phyloP scores from a whole-genome alignment of 2,329 filamentous ascomycete species.

The Myriosclerotinia scirpicola region DNA sequence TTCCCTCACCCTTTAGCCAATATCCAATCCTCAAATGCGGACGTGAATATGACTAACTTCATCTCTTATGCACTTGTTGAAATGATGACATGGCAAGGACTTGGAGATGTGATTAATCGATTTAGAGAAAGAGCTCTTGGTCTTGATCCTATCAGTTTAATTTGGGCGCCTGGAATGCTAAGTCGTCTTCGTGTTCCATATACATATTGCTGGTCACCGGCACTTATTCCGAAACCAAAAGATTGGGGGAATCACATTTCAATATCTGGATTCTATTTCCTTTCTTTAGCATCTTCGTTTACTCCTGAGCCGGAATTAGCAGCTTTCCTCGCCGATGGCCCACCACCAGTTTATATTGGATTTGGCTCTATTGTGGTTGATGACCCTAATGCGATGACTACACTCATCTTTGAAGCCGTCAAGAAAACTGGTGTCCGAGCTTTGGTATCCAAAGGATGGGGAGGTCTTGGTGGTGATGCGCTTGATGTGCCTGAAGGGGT shows the following conservation, averaged over 20 bases:
- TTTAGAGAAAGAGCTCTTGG: slow-evolving; percentile 75
- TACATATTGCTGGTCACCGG: slow-evolving; percentile 87
- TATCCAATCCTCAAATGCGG: slow-evolving; percentile 63
- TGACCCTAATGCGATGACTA: slow-evolving; percentile 69
- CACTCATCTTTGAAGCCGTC: slow-evolving; percentile 71
- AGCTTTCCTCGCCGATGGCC: slow-evolving; percentile 65
- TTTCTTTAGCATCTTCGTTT: slow-evolving; percentile 66
- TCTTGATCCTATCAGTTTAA: slow-evolving; percentile 73
- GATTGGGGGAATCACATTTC: slow-evolving; percentile 74
- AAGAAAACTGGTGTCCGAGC: slow-evolving; percentile 68
- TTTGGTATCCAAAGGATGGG: slow-evolving; percentile 85
- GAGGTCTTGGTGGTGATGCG: slow-evolving; percentile 73
- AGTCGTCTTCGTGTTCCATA: slow-evolving; percentile 75
- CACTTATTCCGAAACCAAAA: slow-evolving; percentile 73
- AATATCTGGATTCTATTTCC: slow-evolving; percentile 75
- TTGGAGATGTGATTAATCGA: slow-evolving; percentile 87
- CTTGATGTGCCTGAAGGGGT: slow-evolving; percentile 71
- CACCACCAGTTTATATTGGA: slow-evolving; percentile 76
- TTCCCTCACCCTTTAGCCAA: slow-evolving; percentile 72
- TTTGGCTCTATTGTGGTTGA: slow-evolving; percentile 83
- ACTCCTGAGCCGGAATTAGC: slow-evolving; percentile 64
- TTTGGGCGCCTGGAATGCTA: slow-evolving; percentile 80
- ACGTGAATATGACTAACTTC: slow-evolving; percentile 64
- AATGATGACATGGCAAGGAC: slow-evolving; percentile 72
- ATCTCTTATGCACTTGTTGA: slow-evolving; percentile 69